phyloP scores from a whole-genome alignment of 768 basidiomycete species.

The Suillus fuscotomentosus region DNA sequence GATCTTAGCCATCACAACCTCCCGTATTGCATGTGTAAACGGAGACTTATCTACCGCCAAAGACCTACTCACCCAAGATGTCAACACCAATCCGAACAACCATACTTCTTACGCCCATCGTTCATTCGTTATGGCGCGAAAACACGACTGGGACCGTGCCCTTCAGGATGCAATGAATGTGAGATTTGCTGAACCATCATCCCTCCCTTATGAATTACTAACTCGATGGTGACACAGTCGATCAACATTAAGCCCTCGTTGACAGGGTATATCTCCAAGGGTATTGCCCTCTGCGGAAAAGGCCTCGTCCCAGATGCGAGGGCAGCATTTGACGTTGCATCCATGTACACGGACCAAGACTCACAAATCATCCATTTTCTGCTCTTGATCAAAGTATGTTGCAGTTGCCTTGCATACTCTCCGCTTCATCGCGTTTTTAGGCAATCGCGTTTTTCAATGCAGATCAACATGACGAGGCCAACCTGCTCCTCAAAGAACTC shows the following conservation, averaged over 20 bases:
- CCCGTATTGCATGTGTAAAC: neutral
- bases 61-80: neutral
- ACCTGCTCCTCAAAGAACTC: neutral
- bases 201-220: neutral
- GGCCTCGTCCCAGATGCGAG: neutral
- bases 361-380: neutral
- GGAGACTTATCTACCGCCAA: neutral
- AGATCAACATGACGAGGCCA: neutral
- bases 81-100: neutral
- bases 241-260: neutral
- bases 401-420: neutral
- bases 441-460: neutral
- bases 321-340: neutral
- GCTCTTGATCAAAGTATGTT: neutral
- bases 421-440: neutral
- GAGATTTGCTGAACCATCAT: neutral
- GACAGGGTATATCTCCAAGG: neutral
- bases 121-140: neutral
- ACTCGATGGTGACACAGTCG: neutral
- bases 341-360: neutral
- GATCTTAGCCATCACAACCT: neutral
- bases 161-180: neutral
- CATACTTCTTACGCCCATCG: neutral
- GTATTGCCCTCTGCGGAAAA: neutral
- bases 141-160: neutral